A percentile compares a stretch with the other conserved stretches of the same genome.
phyloP scores from a whole-genome alignment of 371 early-diverging fungal genomes.

The Coemansia sp. region DNA sequence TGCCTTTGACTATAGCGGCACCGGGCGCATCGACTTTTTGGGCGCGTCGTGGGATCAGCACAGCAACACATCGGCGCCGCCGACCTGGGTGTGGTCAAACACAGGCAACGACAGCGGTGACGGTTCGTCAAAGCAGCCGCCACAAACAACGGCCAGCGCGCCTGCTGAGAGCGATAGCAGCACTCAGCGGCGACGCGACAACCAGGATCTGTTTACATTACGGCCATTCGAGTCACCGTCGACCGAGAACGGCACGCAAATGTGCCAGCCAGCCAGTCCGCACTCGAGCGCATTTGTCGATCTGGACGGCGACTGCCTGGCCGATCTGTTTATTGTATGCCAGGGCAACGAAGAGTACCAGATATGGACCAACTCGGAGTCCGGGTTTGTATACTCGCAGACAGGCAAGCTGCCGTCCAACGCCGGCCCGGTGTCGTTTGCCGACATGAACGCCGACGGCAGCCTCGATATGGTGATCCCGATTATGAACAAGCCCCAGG shows the following conservation, averaged over 20 bases:
- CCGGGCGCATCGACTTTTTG: slow-evolving; percentile 75
- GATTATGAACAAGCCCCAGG: slow-evolving; percentile 57
- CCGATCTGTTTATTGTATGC: slow-evolving; percentile 87
- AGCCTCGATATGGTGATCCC: slow-evolving; percentile 82
- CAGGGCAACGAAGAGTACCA: slow-evolving; percentile 59
- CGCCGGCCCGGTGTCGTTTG: slow-evolving; percentile 82
- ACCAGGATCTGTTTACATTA: slow-evolving; percentile 27
- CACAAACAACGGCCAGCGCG: neutral
- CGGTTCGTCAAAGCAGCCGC: neutral
- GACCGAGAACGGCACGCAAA: slow-evolving; percentile 17
- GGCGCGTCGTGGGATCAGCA: slow-evolving; percentile 53
- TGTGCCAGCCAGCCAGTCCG: slow-evolving; percentile 70
- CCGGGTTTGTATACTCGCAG: slow-evolving; percentile 62
- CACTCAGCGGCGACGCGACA: neutral
- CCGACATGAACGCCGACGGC: slow-evolving; percentile 91
- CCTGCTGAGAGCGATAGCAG: no score
- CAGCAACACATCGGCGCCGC: neutral
- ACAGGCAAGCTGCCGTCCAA: slow-evolving; percentile 64
- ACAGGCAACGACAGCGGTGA: neutral
- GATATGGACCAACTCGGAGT: slow-evolving; percentile 69
- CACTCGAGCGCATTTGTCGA: slow-evolving; percentile 92
- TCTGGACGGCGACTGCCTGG: slow-evolving; percentile 87
- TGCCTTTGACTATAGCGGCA: slow-evolving; percentile 76
- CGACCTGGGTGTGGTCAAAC: slow-evolving; percentile 28
- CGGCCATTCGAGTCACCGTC: slow-evolving; percentile 6